phyloP scores from a whole-genome alignment of 2,329 filamentous ascomycete species.

The Pyrenochaeta sp. region DNA sequence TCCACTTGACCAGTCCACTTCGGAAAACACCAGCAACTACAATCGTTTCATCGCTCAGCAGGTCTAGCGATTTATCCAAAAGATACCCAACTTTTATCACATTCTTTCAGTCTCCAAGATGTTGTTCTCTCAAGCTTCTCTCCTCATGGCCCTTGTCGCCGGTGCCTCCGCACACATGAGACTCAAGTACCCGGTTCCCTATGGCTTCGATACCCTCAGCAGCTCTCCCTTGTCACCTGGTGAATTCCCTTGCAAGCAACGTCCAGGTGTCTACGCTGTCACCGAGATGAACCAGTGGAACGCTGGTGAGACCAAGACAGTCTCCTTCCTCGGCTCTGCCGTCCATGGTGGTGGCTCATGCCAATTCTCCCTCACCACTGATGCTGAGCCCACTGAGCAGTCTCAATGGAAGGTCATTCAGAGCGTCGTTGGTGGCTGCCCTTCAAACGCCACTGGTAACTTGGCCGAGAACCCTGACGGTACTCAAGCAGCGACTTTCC shows the following conservation, averaged over 20 bases:
- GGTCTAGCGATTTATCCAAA: constrained; percentile 47
- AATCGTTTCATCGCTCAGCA: constrained; percentile 43
- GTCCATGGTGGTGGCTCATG: constrained; percentile 92
- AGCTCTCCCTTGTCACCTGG: constrained; percentile 69
- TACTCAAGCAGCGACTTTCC: constrained; percentile 68
- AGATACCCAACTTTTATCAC: constrained; percentile 22
- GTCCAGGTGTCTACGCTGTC: constrained; percentile 56
- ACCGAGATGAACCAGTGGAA: constrained; percentile 66
- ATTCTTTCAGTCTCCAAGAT: constrained; percentile 47
- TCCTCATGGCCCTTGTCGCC: constrained; percentile 63
- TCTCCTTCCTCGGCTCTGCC: constrained; percentile 58
- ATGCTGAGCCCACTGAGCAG: constrained; percentile 65
- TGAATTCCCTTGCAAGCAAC: constrained; percentile 85
- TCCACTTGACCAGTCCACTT: constrained; percentile 9
- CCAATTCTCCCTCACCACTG: constrained; percentile 85
- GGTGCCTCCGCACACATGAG: constrained; percentile 76
- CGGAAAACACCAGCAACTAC: constrained; percentile 19
- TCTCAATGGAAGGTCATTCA: constrained; percentile 89
- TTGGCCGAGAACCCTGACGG: constrained; percentile 32
- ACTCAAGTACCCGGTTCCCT: constrained; percentile 74
- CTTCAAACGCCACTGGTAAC: constrained; percentile 62
- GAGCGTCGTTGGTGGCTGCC: constrained; percentile 86
- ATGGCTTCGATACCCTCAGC: constrained; percentile 54
- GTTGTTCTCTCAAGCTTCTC: constrained; percentile 58
- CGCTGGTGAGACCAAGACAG: constrained; percentile 58